phyloP scores from a whole-genome alignment of 306 rosid species.

The Fragaria vesca region DNA sequence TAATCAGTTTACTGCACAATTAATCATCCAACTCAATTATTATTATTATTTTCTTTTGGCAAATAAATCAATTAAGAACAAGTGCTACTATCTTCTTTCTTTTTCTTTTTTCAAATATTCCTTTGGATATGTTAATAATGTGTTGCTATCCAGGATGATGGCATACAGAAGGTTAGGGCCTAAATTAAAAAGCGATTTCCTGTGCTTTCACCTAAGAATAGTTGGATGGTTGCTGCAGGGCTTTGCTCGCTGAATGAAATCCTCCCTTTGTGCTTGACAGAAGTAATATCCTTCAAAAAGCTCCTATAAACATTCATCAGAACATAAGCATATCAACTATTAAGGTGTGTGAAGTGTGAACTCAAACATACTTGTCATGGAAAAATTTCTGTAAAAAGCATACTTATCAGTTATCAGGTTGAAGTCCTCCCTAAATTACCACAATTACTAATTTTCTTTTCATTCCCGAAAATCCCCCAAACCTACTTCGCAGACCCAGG shows the following conservation, averaged over 20 bases:
- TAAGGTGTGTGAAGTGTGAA: not conserved
- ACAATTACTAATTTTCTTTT: not conserved
- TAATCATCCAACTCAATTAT: not conserved
- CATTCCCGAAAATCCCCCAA: not conserved
- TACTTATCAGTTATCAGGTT: not conserved
- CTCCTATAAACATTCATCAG: conserved; percentile 53
- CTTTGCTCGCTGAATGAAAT: conserved; percentile 76
- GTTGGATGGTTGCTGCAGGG: conserved; percentile 85
- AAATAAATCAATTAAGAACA: not conserved
- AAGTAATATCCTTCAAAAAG: conserved; percentile 95
- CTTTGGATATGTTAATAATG: not conserved
- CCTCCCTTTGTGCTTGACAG: conserved; percentile 95
- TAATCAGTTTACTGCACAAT: conserved; percentile 21
- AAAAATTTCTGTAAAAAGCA: not conserved
- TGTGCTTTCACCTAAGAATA: conserved; percentile 56
- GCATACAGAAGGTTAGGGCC: conserved; percentile 7
- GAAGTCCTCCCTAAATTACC: not conserved
- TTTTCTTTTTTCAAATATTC: conserved; percentile 3
- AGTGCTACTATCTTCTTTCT: too few relatives aligned
- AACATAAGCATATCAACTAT: not conserved
- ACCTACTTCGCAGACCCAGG: not conserved
- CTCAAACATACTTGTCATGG: conserved; percentile 12
- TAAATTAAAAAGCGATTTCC: conserved; percentile 23
- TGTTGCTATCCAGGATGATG: conserved; percentile 14
- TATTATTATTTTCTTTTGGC: too few relatives aligned